Conservation (phyloP, 352 stramenopile genomes). For the Phytophthora constricta region DNA sequence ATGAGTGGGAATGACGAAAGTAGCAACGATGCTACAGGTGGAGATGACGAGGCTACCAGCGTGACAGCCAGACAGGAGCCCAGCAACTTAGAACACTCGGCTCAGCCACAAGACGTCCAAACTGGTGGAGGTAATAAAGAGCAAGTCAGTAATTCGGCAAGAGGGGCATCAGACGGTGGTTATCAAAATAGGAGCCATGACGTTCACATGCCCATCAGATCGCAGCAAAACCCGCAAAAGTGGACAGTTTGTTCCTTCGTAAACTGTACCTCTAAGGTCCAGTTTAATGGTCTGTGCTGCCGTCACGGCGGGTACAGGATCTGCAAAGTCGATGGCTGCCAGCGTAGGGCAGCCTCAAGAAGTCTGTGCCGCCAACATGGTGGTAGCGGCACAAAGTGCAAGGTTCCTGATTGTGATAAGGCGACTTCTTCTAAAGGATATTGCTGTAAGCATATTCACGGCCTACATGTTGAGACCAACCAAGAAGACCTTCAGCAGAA, state of each 20-base stretch:
- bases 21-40: no score
- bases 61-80: no score
- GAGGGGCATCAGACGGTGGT: no score
- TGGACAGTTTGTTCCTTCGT: neutral
- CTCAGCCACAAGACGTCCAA: no score
- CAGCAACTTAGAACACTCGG: no score
- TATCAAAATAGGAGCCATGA: no score
- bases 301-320: constrained; percentile 14
- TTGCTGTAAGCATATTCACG: constrained; percentile 13
- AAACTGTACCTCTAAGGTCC: neutral
- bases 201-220: no score
- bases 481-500: neutral
- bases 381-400: neutral
- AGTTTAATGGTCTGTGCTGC: constrained; percentile 12
- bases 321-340: constrained; percentile 17
- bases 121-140: no score
- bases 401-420: constrained; percentile 3
- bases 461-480: neutral
- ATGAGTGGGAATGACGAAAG: no score
- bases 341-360: neutral
- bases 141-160: no score
- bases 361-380: constrained; percentile 11
- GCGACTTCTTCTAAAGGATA: neutral
- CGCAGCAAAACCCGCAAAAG: neutral
- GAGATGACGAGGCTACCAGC: no score